Evolutionary conservation across 192 early-diverging fungal genomes (phyloP).

Genomic region (Podochytrium sp.): DNA sequence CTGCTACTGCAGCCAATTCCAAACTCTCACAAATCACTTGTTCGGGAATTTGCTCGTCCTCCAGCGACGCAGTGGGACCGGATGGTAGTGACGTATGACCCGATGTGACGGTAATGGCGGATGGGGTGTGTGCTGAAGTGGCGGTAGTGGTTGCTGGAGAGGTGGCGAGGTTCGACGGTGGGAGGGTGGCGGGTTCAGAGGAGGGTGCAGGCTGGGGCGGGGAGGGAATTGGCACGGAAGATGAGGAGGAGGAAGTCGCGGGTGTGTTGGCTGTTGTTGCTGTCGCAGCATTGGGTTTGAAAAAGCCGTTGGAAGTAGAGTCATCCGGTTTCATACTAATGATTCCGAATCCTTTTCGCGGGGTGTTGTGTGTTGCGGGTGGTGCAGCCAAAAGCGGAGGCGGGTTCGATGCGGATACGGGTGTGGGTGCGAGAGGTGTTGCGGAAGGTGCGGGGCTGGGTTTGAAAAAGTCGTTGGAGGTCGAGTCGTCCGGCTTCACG

Average conservation of each 20-base stretch:
- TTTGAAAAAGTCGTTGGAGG: not conserved
- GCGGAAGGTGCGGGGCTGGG: not conserved
- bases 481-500: not conserved
- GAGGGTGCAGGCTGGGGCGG: not conserved
- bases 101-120: too few species aligned
- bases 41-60: too few species aligned
- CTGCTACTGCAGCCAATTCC: not conserved
- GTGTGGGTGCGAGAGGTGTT: not conserved
- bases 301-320: not conserved
- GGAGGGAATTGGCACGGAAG: too few species aligned
- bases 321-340: not conserved
- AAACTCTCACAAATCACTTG: not conserved
- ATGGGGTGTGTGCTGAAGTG: not conserved
- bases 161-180: not conserved
- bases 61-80: too few species aligned
- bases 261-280: not conserved
- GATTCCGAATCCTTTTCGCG: not conserved
- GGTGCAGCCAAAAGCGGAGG: not conserved
- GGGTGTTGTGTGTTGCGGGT: too few species aligned
- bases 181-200: not conserved
- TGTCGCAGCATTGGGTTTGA: not conserved
- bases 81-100: too few species aligned
- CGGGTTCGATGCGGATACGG: not conserved
- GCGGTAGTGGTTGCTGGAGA: not conserved
- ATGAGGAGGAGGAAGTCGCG: not conserved